phyloP scores from a whole-genome alignment of 2,329 filamentous ascomycete species.

The Oidium heveae region DNA sequence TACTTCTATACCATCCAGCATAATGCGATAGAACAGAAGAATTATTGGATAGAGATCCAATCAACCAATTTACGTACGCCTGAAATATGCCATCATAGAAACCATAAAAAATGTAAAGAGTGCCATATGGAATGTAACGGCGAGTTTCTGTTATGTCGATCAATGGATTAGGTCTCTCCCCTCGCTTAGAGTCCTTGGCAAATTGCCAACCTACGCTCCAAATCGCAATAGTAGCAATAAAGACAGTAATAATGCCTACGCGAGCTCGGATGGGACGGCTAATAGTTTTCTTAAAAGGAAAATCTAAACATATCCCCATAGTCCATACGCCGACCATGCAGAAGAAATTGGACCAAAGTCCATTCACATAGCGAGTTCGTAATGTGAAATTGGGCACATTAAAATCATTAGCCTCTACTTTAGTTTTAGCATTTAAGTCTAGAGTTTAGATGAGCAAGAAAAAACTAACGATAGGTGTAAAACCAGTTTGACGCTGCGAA shows the following conservation, averaged over 20 bases:
- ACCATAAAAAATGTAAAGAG: slow-evolving; percentile 75
- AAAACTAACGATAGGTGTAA: slow-evolving; percentile 34
- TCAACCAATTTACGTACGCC: slow-evolving; percentile 70
- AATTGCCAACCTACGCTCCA: slow-evolving; percentile 71
- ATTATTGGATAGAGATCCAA: slow-evolving; percentile 84
- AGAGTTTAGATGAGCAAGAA: background rate
- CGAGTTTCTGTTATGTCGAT: slow-evolving; percentile 30
- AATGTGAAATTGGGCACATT: slow-evolving; percentile 48
- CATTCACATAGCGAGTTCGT: slow-evolving; percentile 53
- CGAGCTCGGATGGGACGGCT: slow-evolving; percentile 28
- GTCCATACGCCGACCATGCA: slow-evolving; percentile 55
- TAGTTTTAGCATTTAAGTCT: background rate
- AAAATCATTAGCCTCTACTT: slow-evolving; percentile 37
- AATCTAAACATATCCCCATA: slow-evolving; percentile 48
- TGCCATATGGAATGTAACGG: background rate
- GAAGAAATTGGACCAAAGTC: slow-evolving; percentile 50
- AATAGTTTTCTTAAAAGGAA: background rate
- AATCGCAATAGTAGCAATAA: slow-evolving; percentile 46
- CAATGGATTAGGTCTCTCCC: slow-evolving; percentile 2
- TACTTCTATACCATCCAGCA: slow-evolving; percentile 71
- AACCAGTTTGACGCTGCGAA: slow-evolving; percentile 63
- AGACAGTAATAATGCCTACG: slow-evolving; percentile 31
- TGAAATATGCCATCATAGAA: slow-evolving; percentile 82
- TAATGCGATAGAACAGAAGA: slow-evolving; percentile 79
- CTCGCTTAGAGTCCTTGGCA: slow-evolving; percentile 34